A percentile compares a stretch with the other conserved stretches of the same genome.
Conservation (phyloP, 148 eudicot genomes). For the Camellia lanceoleosa region DNA sequence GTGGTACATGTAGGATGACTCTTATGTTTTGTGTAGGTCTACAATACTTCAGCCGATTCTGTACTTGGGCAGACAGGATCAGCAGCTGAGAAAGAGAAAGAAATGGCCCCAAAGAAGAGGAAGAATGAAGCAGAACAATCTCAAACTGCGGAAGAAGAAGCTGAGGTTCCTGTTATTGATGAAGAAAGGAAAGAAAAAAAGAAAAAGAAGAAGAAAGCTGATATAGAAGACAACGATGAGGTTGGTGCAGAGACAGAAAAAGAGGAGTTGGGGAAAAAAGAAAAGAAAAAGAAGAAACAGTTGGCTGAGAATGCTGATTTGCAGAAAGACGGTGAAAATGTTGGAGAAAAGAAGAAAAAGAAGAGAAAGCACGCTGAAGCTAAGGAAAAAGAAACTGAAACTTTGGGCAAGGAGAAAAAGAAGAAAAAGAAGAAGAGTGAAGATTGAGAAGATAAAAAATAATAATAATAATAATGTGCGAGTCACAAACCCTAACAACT, state of each 20-base stretch:
- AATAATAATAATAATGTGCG: background rate
- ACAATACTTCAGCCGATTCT: constrained; percentile 91
- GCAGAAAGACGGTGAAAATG: constrained; percentile 21
- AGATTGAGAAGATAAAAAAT: constrained; percentile 28
- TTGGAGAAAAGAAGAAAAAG: constrained; percentile 58
- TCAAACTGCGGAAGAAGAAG: constrained; percentile 22
- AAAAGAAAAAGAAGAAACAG: constrained; percentile 56
- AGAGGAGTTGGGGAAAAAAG: constrained; percentile 29
- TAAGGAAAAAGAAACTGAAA: constrained; percentile 46
- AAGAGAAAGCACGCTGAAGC: constrained; percentile 72
- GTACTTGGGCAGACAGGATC: constrained; percentile 39
- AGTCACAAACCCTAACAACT: constrained; percentile 23
- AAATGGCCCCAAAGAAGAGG: constrained; percentile 18
- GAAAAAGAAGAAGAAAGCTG: constrained; percentile 39
- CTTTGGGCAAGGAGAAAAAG: constrained; percentile 54
- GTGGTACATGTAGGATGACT: background rate
- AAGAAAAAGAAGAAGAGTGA: constrained; percentile 69
- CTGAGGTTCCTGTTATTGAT: constrained; percentile 23
- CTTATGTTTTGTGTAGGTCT: constrained; percentile 43
- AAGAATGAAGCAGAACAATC: constrained; percentile 14
- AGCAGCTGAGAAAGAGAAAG: constrained; percentile 31
- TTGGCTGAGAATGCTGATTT: constrained; percentile 31
- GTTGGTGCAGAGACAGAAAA: constrained; percentile 25
- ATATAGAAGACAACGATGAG: constrained; percentile 28
- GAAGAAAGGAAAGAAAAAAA: constrained; percentile 35